Evolutionary conservation across 2,329 filamentous ascomycete genomes (phyloP).

Genomic region (Paraconiothyrium brasiliense): DNA sequence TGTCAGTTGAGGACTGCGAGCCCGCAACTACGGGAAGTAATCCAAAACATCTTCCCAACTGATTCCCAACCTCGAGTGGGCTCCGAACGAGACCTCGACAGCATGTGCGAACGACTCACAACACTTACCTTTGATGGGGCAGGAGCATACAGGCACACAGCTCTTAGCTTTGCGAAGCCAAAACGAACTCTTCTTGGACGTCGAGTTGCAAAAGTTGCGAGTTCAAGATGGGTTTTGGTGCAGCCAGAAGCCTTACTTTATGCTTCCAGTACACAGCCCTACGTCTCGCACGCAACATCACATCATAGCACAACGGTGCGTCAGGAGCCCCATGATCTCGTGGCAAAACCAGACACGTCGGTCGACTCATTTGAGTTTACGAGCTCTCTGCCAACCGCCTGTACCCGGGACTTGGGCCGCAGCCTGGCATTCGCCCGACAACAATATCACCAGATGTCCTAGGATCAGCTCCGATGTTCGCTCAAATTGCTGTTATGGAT

Average conservation of each 20-base stretch:
- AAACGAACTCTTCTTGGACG: not conserved
- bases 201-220: not conserved
- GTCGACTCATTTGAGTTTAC: not conserved
- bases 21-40: not conserved
- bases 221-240: no score
- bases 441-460: not conserved
- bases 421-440: not conserved
- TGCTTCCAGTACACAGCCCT: not conserved
- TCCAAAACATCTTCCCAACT: not conserved
- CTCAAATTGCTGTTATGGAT: not conserved
- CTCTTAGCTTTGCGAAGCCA: no score
- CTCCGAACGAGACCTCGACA: no score
- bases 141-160: no score
- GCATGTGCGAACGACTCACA: no score
- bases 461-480: not conserved
- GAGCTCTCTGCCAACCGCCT: slow-evolving; percentile 3
- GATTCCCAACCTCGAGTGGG: no score
- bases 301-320: slow-evolving; percentile 1
- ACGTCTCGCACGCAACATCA: not conserved
- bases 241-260: not conserved
- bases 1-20: not conserved
- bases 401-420: not conserved
- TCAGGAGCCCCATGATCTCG: slow-evolving; percentile 12
- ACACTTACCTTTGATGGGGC: no score
- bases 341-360: slow-evolving; percentile 10